Evolutionary conservation across 2,329 filamentous ascomycete genomes (phyloP), one percentile per base, ranked within the genome.

Genomic region (Aciculosporium take): DNA sequence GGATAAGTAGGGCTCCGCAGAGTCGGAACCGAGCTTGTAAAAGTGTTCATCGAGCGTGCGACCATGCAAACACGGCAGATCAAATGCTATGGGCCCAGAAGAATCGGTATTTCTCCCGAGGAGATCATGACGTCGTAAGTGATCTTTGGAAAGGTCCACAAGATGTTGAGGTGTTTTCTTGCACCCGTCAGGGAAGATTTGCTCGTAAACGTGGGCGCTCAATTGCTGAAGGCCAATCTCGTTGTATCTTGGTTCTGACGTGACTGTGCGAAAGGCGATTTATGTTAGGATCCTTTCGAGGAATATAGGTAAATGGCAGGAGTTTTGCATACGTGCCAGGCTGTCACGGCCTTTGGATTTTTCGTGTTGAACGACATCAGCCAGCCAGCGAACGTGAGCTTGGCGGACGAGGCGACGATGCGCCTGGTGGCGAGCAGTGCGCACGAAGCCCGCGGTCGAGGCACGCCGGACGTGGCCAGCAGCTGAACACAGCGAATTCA

Each of bases 211-310:
- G 65, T 88, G 73, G 45, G 72, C 70, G 67, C 87, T 95, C 51
- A 98, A 68, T 55, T 96, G 89, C 63, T 98, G 91, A 30, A 98
- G 85, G 40, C 85, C 86, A 52, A 98, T 88, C 51, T 93, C 84
- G 63, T 93, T 98, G 66, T 82, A 85, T 49, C 91, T 79, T 37
- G 85, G 69, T 43, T 72, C 63, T 6, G 74, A 71, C 1, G 63
- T 55, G 24, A 73, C 66, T 70, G 18, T 15, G 18, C 13, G 8
- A 18, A 21, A 9, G 12, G 18, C 13, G 7, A 28, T 34, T 46
- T 32, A 28, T 7, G n/a, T n/a, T n/a, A 7, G 18, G 4, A 6
- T 9, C 1, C 9, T 10, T 17, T 27, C n/a, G 9, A 18, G 21
- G 1, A 17, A n/a, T 18, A 21, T 4, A 23, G 3, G 17, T 17